Base-by-base conservation (phyloP, 2,329 filamentous ascomycete species). In the Boeremia lycopersici region DNA sequence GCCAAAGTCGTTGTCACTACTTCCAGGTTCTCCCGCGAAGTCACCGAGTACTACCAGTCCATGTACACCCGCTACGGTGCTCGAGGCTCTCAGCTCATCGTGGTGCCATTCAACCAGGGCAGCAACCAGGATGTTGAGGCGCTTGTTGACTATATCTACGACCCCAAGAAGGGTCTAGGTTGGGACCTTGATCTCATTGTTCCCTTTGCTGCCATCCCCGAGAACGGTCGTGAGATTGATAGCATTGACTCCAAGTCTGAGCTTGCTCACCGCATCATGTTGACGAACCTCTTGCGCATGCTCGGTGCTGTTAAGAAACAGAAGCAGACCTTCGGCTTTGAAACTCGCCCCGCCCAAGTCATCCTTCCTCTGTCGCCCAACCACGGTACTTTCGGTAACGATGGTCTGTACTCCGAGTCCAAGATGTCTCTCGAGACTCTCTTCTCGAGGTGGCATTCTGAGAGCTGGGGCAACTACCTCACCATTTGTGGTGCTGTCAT, bases 401-500 rank as follows among this genome's bases (percentile, higher is more conserved):
- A 99, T 68, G 95, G 95, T 80, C 85, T 99, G 43, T 99, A 99
- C 80, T 96, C 95, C 6, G 95, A 99, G 79, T 98, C 95, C 42
- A 99, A 99, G 81, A 88, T 99, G 55, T 95, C 89, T 38, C 84
- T 99, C 8, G 95, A 99, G 82, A 98, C 95, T 4, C 85, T 99
- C 33, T 98, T 99, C 86, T 97, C 96, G 81, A 86, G 95, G 66
- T 99, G 95, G 95, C 89, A 96, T 78, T 96, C 95, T 0, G 95
- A 99, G 80, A 93, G 86, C 80, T 99, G 95, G 95, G 89, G 87
- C 63, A 93, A 93, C 79, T 99, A 96, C 81, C 91, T 99, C 69
- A 98, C 93, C 57, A 95, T 99, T 67, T 99, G 95, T 68, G 95
- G 95, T 81, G 93, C 93, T 60, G 91, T 98, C 76, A 99, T 99